Conservation (phyloP, 257 asterid genomes). For the Paraleonurus japonicus region DNA sequence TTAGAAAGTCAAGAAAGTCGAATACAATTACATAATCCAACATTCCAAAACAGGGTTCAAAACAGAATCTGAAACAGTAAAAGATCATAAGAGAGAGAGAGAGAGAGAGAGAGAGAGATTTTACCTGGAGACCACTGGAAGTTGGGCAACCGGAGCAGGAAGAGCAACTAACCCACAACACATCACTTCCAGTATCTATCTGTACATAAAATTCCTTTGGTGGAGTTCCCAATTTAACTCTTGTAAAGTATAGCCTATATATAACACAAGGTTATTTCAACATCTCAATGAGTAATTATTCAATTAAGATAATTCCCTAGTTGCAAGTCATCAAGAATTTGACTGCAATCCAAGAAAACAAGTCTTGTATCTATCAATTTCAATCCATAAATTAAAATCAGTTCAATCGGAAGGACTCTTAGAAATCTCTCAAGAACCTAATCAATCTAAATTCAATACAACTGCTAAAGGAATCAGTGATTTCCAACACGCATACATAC, state of each 20-base stretch:
- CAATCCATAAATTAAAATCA: not conserved
- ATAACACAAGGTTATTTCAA: conserved; percentile 17
- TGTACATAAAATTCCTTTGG: conserved; percentile 91
- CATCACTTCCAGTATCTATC: conserved; percentile 98
- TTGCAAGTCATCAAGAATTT: conserved; percentile 17
- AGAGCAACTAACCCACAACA: conserved; percentile 87
- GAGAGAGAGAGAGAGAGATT: too few relatives aligned
- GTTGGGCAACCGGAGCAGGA: conserved; percentile 92
- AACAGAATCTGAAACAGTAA: not conserved
- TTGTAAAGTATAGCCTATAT: conserved; percentile 86
- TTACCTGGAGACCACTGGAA: conserved; percentile 90
- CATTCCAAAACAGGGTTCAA: not conserved
- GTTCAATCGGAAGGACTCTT: not conserved
- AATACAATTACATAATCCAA: not conserved
- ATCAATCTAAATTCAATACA: not conserved
- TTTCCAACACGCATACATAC: not conserved
- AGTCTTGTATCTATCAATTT: not conserved
- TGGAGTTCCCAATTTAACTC: conserved; percentile 83
- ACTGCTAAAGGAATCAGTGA: not conserved
- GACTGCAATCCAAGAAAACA: not conserved
- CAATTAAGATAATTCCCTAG: not conserved
- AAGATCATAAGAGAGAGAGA: too few relatives aligned
- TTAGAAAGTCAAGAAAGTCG: not conserved
- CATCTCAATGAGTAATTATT: not conserved
- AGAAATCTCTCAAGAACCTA: not conserved